Conservation (phyloP, 2,329 filamentous ascomycete species). For the Colletotrichum liaoningense region DNA sequence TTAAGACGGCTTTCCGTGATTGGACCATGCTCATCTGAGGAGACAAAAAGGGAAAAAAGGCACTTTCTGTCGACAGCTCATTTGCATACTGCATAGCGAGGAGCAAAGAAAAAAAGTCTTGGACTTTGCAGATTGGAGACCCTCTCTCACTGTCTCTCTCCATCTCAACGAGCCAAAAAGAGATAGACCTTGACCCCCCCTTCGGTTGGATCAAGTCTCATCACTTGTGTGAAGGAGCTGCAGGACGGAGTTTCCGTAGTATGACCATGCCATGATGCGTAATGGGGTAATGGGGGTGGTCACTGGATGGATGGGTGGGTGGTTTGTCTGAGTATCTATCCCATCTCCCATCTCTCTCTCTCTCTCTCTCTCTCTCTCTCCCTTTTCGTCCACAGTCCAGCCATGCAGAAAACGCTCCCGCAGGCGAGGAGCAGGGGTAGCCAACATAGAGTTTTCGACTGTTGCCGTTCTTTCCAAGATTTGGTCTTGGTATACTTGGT, state of each 20-base stretch:
- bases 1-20: background rate
- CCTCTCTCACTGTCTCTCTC: background rate
- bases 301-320: background rate
- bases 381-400: background rate
- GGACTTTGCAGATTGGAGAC: background rate
- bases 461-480: slow-evolving; percentile 5
- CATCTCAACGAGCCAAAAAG: background rate
- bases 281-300: background rate
- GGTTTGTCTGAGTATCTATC: slow-evolving; percentile 16
- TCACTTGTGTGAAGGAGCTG: background rate
- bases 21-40: background rate
- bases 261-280: background rate
- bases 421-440: background rate
- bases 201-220: background rate
- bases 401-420: background rate
- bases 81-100: background rate
- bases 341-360: background rate
- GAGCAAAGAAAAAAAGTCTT: background rate
- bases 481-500: slow-evolving; percentile 3
- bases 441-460: slow-evolving; percentile 5
- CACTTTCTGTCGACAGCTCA: slow-evolving; percentile 9
- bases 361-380: too few relatives aligned
- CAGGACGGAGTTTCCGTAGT: background rate
- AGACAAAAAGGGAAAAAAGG: background rate
- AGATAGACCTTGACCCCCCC: background rate